Base-by-base conservation (phyloP, 225 moss, liverwort and hornwort genomes). In the Polytrichum formosum region DNA sequence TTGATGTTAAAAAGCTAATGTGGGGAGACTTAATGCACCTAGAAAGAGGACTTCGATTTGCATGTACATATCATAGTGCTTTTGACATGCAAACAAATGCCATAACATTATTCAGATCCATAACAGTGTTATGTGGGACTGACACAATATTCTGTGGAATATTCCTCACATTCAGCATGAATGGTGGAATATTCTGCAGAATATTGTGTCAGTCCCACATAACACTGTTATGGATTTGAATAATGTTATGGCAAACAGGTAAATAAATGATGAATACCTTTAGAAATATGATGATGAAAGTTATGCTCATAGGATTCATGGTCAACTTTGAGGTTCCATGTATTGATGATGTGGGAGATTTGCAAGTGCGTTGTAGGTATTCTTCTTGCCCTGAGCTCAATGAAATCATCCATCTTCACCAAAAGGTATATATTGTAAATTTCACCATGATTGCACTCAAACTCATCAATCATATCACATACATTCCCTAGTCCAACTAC, bases 331-430 rank as follows among this genome's bases (percentile, higher is more conserved):
- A 33, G n/a, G 66, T 6, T 46, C 31, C 35, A 35, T 35, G 35
- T 21, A 21, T 21, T 33, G 54, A 53, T 17, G 55, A 6, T 25
- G 60, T 27, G 25, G 13, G 26, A 27, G 61, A 62, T 26, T 10
- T 62, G 61, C 61, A 62, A 22, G 61, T 4, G 69, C 26, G 7
- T 5, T 77, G 31, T 68, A 95, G 92, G 82, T 95, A 92, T 67
- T 81, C 91, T 0, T 91, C 91, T 66, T 95, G 95, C 61, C 92
- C 91, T 29, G 90, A 92, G 70, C 90, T 95, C 30, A 95, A 95
- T 30, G 76, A 91, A 26, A 79, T 95, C 56, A 66, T 95, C 53
- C 88, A 93, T 63, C 89, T 96, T 54, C 96, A 96, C 73, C 96
- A 96, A n/a, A 96, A 96, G 90, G 96, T 93, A 81, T 35, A 35